phyloP scores from a whole-genome alignment of 2,329 filamentous ascomycete species.

The Verticillium alfalfae region DNA sequence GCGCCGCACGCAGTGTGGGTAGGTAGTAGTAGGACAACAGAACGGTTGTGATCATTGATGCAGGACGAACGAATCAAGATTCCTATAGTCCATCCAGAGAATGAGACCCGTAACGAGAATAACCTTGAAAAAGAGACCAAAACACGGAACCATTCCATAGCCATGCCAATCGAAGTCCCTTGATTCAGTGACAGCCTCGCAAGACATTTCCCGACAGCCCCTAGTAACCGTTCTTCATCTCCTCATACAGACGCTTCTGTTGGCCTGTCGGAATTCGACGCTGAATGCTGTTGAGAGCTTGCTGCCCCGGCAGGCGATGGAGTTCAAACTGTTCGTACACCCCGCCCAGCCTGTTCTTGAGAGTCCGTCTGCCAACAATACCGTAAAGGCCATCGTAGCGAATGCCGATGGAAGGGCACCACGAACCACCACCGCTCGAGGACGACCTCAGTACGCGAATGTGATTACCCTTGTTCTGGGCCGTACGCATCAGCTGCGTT shows the following conservation, averaged over 20 bases:
- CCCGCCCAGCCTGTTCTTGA: conserved; percentile 13
- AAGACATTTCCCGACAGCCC: neutral
- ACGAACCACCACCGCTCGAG: neutral
- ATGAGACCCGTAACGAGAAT: no score
- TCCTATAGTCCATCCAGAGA: no score
- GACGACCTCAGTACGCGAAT: conserved; percentile 23
- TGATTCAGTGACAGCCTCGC: no score
- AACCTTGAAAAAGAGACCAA: no score
- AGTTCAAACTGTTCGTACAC: conserved; percentile 9
- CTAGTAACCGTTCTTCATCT: conserved; percentile 13
- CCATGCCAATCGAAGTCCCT: no score
- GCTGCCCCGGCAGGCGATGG: conserved; percentile 2
- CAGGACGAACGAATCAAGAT: no score
- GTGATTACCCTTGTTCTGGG: conserved; percentile 5
- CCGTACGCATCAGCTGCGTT: conserved; percentile 15
- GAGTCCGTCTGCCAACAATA: conserved; percentile 6
- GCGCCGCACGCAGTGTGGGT: no score
- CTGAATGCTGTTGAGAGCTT: conserved; percentile 1
- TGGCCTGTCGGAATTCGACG: neutral
- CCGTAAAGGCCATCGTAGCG: conserved; percentile 30
- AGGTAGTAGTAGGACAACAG: no score
- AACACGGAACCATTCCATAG: no score
- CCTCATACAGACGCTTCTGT: conserved; percentile 9
- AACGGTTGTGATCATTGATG: no score
- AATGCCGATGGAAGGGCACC: conserved; percentile 18